These are phyloP conservation scores for Keqinozyma sinolaborantium DNA, from an alignment of 1,139 yeast species.

Conservation along the genomic window DNA sequence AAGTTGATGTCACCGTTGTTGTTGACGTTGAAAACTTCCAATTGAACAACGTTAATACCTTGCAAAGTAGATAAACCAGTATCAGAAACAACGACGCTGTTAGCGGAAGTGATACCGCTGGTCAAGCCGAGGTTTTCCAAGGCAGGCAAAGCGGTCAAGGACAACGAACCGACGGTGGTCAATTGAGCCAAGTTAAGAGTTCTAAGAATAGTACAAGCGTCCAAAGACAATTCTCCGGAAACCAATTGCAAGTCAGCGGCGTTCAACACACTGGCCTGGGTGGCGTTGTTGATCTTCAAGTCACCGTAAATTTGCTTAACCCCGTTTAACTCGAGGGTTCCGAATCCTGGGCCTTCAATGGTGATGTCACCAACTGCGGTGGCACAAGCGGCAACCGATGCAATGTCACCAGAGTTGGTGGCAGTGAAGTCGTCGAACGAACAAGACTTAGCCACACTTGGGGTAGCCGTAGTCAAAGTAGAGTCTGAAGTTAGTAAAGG, in stretches of 20 bases:
- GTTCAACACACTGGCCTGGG: conserved; percentile 56
- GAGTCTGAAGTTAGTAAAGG: conserved; percentile 23
- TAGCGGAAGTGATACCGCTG: conserved; percentile 72
- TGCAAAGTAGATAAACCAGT: conserved; percentile 75
- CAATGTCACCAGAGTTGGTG: conserved; percentile 76
- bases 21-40: conserved; percentile 80
- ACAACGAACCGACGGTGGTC: conserved; percentile 74
- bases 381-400: conserved; percentile 66
- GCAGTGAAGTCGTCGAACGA: conserved; percentile 58
- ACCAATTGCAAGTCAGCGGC: conserved; percentile 80
- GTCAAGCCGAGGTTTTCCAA: conserved; percentile 67
- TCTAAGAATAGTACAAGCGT: conserved; percentile 63
- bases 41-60: conserved; percentile 75
- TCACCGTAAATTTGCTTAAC: conserved; percentile 73
- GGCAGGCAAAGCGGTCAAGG: conserved; percentile 83
- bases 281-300: conserved; percentile 62
- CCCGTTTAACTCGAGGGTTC: conserved; percentile 54
- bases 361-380: conserved; percentile 78
- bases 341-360: conserved; percentile 58
- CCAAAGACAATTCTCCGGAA: conserved; percentile 63
- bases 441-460: conserved; percentile 53
- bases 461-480: conserved; percentile 48
- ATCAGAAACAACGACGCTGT: conserved; percentile 74
- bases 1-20: conserved; percentile 68
- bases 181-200: conserved; percentile 75